Percentiles rank a stretch among this genome's conserved stretches.
Evolutionary conservation across 352 stramenopile species (phyloP).

Genomic region (Aphanomyces stellatus): DNA sequence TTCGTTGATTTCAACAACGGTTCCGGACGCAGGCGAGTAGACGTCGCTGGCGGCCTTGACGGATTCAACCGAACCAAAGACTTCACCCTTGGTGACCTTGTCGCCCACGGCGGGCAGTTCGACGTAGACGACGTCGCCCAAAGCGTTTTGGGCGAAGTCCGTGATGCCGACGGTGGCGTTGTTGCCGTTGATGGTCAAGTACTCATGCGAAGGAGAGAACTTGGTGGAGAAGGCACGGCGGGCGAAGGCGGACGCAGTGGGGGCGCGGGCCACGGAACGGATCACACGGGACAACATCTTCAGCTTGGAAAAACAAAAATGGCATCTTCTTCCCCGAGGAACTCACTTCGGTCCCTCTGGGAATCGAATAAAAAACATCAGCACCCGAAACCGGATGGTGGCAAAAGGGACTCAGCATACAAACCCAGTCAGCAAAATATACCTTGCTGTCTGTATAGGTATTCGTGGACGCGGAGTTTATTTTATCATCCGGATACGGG

Average conservation of each 20-base stretch:
- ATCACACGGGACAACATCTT: slow-evolving; percentile 18
- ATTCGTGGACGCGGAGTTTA: neutral
- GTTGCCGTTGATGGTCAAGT: slow-evolving; percentile 70
- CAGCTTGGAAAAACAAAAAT: neutral
- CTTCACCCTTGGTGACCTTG: slow-evolving; percentile 89
- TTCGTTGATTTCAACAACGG: slow-evolving; percentile 92
- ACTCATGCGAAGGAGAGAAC: slow-evolving; percentile 82
- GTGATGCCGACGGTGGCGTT: slow-evolving; percentile 94
- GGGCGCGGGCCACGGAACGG: slow-evolving; percentile 33
- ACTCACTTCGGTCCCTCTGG: neutral
- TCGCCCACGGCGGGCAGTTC: slow-evolving; percentile 93
- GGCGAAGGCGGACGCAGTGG: slow-evolving; percentile 29
- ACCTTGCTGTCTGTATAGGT: neutral
- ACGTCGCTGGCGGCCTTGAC: slow-evolving; percentile 98
- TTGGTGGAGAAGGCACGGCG: slow-evolving; percentile 58
- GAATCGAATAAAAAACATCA: neutral
- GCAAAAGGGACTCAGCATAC: no score
- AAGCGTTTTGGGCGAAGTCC: slow-evolving; percentile 94
- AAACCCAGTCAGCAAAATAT: neutral
- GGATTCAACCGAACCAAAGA: slow-evolving; percentile 96
- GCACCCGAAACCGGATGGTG: neutral
- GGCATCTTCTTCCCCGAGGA: neutral
- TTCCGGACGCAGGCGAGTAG: slow-evolving; percentile 91
- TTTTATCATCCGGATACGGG: neutral
- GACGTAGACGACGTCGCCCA: slow-evolving; percentile 97